Base-by-base conservation (phyloP, 2,329 filamentous ascomycete species). In the Teratosphaeria viscida region DNA sequence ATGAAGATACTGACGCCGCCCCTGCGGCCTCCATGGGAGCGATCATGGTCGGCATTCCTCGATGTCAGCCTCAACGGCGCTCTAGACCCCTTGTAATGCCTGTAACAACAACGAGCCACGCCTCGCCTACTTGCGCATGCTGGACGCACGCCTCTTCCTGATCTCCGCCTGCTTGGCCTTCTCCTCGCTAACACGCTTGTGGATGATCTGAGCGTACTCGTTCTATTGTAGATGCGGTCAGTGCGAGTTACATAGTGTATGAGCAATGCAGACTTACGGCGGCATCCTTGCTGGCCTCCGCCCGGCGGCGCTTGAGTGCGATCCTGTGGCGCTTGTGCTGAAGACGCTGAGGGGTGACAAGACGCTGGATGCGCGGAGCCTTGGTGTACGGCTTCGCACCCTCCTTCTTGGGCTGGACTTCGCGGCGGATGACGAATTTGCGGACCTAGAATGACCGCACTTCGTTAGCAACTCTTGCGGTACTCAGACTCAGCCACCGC, bases 341-440 rank as follows among this genome's bases (percentile, higher is more conserved):
- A 77, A 99, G 91, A 79, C 94, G 94, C 84, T 97, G 94, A 79
- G 94, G 94, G 76, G 94, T 99, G 74, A 99, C 91, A 74, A 99
- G 90, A 79, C 94, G 90, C 87, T 99, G 94, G 82, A 99, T 99
- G 86, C 92, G 95, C 80, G 94, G 94, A 74, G 94, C 94, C 90
- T 99, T 99, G 88, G 92, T 96, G 88, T 97, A 97, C 73, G 92
- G 81, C 82, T 90, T 88, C 83, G 94, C 95, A 82, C 91, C 92
- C 85, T 97, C 94, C 76, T 87, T 89, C 88, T 95, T 95, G 77
- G 90, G 89, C 83, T 91, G 86, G 75, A 99, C 87, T 80, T 97
- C 94, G 79, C 94, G 94, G 79, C 94, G 94, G 76, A 99, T 97
- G 80, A 99, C 94, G 83, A 96, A 99, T 85, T 97, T 96, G 85